Conservation (phyloP, 106 monocot species). For the Dioscorea zingiberensis region DNA sequence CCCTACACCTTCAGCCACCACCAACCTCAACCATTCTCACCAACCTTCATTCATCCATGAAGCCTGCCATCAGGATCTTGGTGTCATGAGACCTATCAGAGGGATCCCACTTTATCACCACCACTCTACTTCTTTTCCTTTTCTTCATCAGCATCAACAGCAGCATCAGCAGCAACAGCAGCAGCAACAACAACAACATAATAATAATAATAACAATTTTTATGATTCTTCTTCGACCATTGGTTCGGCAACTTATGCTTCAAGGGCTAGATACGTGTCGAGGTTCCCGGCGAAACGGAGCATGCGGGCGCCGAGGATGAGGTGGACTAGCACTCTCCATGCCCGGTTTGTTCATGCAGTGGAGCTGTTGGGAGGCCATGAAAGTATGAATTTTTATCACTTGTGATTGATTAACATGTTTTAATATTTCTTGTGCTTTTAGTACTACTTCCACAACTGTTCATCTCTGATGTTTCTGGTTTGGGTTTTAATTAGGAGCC, state of each 20-base stretch:
- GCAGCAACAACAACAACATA: too few relatives aligned
- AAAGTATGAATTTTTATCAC: conserved; percentile 41
- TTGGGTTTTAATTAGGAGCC: conserved; percentile 31
- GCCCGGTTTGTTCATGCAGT: conserved; percentile 95
- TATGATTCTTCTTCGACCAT: conserved; percentile 23
- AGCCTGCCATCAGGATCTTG: conserved; percentile 14
- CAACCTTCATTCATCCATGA: conserved; percentile 7
- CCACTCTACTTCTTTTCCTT: conserved; percentile 15
- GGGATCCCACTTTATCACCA: conserved; percentile 62
- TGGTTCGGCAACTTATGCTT: neutral
- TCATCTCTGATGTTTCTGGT: too few relatives aligned
- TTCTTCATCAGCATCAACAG: conserved; percentile 22
- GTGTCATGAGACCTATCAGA: conserved; percentile 33
- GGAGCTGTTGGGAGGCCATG: conserved; percentile 95
- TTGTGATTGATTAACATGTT: too few relatives aligned
- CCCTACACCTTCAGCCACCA: neutral
- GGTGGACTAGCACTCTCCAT: conserved; percentile 93
- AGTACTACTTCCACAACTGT: too few relatives aligned
- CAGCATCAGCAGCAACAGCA: conserved; percentile 23
- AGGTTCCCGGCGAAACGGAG: conserved; percentile 62
- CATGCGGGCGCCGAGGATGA: conserved; percentile 83
- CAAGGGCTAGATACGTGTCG: conserved; percentile 40
- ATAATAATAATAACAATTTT: neutral
- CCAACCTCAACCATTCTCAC: neutral
- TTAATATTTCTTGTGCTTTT: too few relatives aligned